Evolutionary conservation across 2,329 filamentous ascomycete genomes (phyloP), one percentile per base, ranked within the genome.

Genomic region (Scedosporium apiospermum): DNA sequence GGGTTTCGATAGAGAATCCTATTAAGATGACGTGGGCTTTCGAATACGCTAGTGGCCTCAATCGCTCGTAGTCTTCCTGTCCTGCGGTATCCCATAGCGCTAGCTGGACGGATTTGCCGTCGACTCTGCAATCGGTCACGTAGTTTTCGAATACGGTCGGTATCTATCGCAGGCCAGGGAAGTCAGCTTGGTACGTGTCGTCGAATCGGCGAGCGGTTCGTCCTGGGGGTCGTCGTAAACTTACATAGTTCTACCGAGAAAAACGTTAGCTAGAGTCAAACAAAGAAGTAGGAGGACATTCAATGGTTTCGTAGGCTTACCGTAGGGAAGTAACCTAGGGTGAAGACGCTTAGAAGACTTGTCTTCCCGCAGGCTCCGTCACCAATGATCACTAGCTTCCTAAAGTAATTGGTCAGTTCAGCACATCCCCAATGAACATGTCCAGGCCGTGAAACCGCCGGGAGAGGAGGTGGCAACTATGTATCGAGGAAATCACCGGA

Each of bases 121-220:
- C 95, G 65, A 99, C 95, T 78, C 93, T 85, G 77, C 95, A 99
- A 78, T 99, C 95, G 69, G 95, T 99, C 67, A 99, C 95, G 72
- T 99, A 99, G 79, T 99, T 99, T 74, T 99, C 95, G 76, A 99
- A 99, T 44, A 99, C 95, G 57, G 95, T 99, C 1, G 95, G 95
- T 60, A 96, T 93, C 88, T 92, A 74, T 68, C 73, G 65, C 69
- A 10, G 16, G 2, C 6, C 23, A 44, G 26, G 7, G 5, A 26
- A 9, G 58, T 44, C 16, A 18, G 59, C 34, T 61, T 44, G 38
- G 44, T 53, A 30, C 1, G 14, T 30, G 18, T 23, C n/a, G 23
- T 16, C 51, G 23, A n/a, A 57, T 23, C 23, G 53, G 53, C 26
- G 14, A 23, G 23, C 5, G 27, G 21, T 1, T 58, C 30, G 10